Evolutionary conservation across 2,329 filamentous ascomycete species (phyloP).

Genomic region (Aspergillus novoparasiticus): DNA sequence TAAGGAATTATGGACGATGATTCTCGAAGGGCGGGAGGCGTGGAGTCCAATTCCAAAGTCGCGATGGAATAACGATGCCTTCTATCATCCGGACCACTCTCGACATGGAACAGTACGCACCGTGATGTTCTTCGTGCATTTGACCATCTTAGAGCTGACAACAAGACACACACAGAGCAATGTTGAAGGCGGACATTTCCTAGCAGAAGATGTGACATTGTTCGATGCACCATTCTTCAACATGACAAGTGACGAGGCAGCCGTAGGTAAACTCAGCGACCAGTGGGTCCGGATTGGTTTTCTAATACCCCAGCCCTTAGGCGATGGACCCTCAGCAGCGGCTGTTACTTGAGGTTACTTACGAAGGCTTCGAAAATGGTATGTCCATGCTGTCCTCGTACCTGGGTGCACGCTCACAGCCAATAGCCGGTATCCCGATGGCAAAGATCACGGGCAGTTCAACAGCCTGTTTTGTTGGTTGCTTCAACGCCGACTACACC

Average conservation of each 20-base stretch:
- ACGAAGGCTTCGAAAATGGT: constrained; percentile 35
- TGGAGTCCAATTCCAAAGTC: constrained; percentile 23
- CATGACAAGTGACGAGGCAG: constrained; percentile 34
- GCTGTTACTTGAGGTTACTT: constrained; percentile 32
- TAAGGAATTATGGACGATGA: constrained; percentile 27
- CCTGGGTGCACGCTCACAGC: not conserved
- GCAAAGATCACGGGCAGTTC: constrained; percentile 27
- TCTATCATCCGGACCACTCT: constrained; percentile 29
- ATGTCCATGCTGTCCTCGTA: not conserved
- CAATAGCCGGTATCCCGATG: constrained; percentile 31
- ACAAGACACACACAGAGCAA: constrained; percentile 23
- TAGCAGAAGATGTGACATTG: constrained; percentile 26
- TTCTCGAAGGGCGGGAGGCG: constrained; percentile 21
- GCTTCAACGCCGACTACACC: constrained; percentile 32
- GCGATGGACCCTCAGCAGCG: constrained; percentile 36
- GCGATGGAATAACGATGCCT: constrained; percentile 26
- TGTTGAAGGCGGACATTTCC: constrained; percentile 29
- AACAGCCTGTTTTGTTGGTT: constrained; percentile 34
- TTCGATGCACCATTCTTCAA: constrained; percentile 42
- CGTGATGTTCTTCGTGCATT: fast-evolving
- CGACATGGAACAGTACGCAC: constrained; percentile 26
- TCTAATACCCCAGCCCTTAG: constrained; percentile 3
- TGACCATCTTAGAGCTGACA: not conserved
- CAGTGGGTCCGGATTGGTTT: not conserved
- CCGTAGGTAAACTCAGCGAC: constrained; percentile 17